Evolutionary conservation across 441 rosid genomes (phyloP).

Genomic region (Flueggea neowawraea): DNA sequence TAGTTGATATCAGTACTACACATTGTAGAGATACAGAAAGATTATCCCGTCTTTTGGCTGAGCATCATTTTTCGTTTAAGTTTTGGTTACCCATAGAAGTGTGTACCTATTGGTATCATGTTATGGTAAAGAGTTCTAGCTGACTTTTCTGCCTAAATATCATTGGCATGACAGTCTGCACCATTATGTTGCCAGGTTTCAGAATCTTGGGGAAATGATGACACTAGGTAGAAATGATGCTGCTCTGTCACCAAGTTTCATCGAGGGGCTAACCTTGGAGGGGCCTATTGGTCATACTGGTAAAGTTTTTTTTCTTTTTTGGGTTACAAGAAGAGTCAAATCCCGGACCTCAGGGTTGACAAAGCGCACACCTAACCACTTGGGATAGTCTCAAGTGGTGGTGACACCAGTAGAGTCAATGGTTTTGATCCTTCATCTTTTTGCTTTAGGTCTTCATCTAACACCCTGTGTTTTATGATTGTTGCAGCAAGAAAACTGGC

Average conservation of each 20-base stretch:
- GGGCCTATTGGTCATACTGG: conserved; percentile 94
- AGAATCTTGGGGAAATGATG: conserved; percentile 98
- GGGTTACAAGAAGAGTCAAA: too few species aligned
- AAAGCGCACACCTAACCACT: too few species aligned
- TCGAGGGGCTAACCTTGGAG: conserved; percentile 86
- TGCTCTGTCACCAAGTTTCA: conserved; percentile 82
- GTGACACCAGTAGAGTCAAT: too few species aligned
- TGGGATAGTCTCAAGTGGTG: too few species aligned
- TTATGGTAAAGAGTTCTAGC: too few species aligned
- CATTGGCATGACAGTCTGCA: too few species aligned
- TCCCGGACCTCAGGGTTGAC: too few species aligned
- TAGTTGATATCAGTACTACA: too few species aligned
- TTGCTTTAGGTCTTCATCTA: not conserved
- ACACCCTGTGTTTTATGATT: not conserved
- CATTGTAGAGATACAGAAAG: too few species aligned
- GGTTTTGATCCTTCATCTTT: not conserved
- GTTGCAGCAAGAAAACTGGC: conserved; percentile 78
- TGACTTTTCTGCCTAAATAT: too few species aligned
- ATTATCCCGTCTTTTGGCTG: not conserved
- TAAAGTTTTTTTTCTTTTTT: conserved; percentile 11
- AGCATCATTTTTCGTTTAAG: not conserved
- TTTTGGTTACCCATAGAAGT: not conserved
- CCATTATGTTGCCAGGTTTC: conserved; percentile 51
- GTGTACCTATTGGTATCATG: too few species aligned
- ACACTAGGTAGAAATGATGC: conserved; percentile 83